Evolutionary conservation across 2,329 filamentous ascomycete genomes (phyloP).

Genomic region (Sarocladium brachiariae): DNA sequence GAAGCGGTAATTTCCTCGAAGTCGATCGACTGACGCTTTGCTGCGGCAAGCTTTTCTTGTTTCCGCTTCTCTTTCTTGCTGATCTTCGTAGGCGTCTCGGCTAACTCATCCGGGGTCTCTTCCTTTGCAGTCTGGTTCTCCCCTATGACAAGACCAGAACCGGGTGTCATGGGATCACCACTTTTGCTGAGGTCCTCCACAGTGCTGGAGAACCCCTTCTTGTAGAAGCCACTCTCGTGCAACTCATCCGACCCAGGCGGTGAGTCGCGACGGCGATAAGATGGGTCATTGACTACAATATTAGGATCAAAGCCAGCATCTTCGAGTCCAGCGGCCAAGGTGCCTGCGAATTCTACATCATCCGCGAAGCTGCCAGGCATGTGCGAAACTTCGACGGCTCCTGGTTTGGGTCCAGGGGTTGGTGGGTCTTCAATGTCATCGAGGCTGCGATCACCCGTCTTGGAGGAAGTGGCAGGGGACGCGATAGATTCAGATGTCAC

Average conservation of each 20-base stretch:
- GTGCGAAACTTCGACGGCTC: conserved; percentile 37
- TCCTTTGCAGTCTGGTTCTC: conserved; percentile 34
- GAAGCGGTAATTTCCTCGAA: neutral
- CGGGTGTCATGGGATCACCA: conserved; percentile 8
- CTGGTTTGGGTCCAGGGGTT: conserved; percentile 50
- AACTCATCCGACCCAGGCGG: conserved; percentile 52
- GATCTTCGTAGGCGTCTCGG: conserved; percentile 23
- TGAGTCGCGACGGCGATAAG: conserved; percentile 56
- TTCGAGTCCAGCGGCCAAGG: conserved; percentile 59
- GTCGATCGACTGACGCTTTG: conserved; percentile 27
- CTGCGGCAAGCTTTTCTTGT: conserved; percentile 31
- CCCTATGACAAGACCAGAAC: conserved; percentile 31
- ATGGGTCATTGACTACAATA: conserved; percentile 60
- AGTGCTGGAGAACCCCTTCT: conserved; percentile 42
- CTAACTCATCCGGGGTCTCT: conserved; percentile 19
- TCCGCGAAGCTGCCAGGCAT: conserved; percentile 61
- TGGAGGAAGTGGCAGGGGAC: conserved; percentile 4
- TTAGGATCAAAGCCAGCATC: conserved; percentile 66
- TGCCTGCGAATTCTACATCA: conserved; percentile 64
- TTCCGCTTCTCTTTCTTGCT: conserved; percentile 45
- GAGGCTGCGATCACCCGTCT: conserved; percentile 11
- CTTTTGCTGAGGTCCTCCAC: conserved; percentile 16
- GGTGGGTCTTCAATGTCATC: conserved; percentile 42
- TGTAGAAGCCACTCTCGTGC: conserved; percentile 35
- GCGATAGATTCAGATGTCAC: conserved; percentile 12